These are phyloP conservation scores for Ceratobasidium sp. DNA, from an alignment of 1,284 basidiomycete genomes.

Conservation along the genomic window DNA sequence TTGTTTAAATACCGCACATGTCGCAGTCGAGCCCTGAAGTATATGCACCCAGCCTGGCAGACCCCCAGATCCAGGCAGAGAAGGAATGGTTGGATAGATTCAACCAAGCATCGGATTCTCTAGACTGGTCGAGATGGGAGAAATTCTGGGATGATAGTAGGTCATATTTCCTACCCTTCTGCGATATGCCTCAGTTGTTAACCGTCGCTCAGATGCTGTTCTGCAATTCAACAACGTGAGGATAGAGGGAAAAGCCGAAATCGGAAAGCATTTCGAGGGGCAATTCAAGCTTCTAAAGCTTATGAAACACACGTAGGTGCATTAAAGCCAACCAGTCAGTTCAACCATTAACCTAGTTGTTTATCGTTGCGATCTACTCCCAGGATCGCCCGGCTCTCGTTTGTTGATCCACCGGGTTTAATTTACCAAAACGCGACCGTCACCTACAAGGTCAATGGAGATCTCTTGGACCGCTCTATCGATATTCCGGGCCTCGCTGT, in stretches of 20 bases:
- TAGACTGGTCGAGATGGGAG: constrained; percentile 37
- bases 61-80: not conserved
- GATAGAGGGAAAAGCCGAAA: constrained; percentile 16
- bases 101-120: constrained; percentile 10
- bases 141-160: constrained; percentile 31
- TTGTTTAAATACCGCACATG: not conserved
- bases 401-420: constrained; percentile 5
- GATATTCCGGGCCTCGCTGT: constrained; percentile 26
- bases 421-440: constrained; percentile 28
- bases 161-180: constrained; percentile 1
- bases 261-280: constrained; percentile 8
- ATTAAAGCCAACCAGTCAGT: not conserved
- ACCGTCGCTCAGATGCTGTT: constrained; percentile 8
- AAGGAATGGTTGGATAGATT: constrained; percentile 22
- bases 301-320: constrained; percentile 38
- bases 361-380: too few species aligned
- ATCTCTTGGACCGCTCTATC: constrained; percentile 3
- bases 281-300: constrained; percentile 1
- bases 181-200: not conserved
- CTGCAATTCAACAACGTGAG: constrained; percentile 32
- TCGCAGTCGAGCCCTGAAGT: not conserved
- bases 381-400: constrained; percentile 16
- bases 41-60: constrained; percentile 25
- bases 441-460: constrained; percentile 28
- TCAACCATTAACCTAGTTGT: not conserved